phyloP scores from a whole-genome alignment of 805 yeast species.

The Wickerhamiella siamensis region DNA sequence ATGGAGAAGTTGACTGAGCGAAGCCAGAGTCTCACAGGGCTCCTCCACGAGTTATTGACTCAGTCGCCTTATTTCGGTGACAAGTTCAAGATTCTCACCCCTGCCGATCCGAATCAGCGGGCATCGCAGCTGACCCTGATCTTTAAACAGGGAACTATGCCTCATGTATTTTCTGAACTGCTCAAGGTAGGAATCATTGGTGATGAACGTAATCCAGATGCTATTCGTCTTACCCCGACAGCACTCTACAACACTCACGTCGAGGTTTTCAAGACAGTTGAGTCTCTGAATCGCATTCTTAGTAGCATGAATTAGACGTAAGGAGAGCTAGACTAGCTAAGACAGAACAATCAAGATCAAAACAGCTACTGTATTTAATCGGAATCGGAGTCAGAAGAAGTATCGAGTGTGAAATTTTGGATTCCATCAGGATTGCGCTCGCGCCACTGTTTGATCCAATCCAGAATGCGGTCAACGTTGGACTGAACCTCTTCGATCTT shows the following conservation, averaged over 20 bases:
- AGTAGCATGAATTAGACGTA: background rate
- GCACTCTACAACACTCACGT: constrained; percentile 68
- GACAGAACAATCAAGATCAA: no score
- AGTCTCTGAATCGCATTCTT: constrained; percentile 29
- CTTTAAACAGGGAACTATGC: constrained; percentile 52
- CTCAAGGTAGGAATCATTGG: constrained; percentile 50
- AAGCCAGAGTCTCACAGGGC: constrained; percentile 43
- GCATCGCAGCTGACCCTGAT: constrained; percentile 77
- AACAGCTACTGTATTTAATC: no score
- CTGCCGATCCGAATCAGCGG: constrained; percentile 38
- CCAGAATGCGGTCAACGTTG: constrained; percentile 61
- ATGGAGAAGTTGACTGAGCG: constrained; percentile 40
- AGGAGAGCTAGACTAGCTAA: no score
- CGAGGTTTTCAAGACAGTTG: constrained; percentile 41
- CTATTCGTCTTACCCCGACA: constrained; percentile 76
- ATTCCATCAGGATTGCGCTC: constrained; percentile 25
- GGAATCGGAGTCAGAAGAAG: constrained; percentile 6
- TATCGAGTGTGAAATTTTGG: constrained; percentile 8
- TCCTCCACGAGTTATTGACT: constrained; percentile 35
- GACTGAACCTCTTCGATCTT: constrained; percentile 60
- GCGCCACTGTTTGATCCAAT: constrained; percentile 70
- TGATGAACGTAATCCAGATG: constrained; percentile 84
- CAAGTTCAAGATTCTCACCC: constrained; percentile 59
- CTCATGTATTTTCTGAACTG: constrained; percentile 36
- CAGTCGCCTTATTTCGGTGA: constrained; percentile 34